Base-by-base conservation (phyloP, 2,329 filamentous ascomycete species). In the Plectosphaerella sp. region DNA sequence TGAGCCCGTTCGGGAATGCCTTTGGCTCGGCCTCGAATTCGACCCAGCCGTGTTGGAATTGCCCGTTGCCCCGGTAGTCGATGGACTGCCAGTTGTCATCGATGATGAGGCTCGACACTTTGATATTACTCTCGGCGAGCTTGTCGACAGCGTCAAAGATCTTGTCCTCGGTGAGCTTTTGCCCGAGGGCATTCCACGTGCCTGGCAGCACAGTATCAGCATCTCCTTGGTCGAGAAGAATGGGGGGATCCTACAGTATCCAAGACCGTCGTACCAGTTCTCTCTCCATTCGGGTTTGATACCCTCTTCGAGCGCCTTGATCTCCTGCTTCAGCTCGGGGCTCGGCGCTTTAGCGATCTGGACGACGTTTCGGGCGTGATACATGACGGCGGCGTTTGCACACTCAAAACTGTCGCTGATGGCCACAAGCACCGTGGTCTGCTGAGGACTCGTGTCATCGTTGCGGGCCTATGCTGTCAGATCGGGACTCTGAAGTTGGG, bases 51-150 rank as follows among this genome's bases (percentile, higher is more conserved):
- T 80, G 71, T 48, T 81, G 77, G 56, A 79, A 83, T 56, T 82
- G 78, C 16, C 75, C 73, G 5, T 74, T 63, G 1, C 76, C 76
- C 22, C 64, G 60, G 28, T 76, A 70, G 57, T 81, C 83, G 46
- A 96, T 78, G 9, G 87, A 83, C 68, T 96, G 92, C 94, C 94
- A 99, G 61, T 95, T 96, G 64, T 99, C 94, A 61, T 99, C 94
- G 56, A 99, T 96, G 55, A 97, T 96, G 2, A 99, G 76, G 62
- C 86, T 96, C 1, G 84, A 86, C 45, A 97, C 79, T 42, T 87
- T 84, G 62, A 99, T 89, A 1, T 86, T 80, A 52, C 88, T 79
- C 28, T 83, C 74, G 5, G 85, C 79, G 11, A 99, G 73, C 2
- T 80, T 77, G 53, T 91, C 83, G 1, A 97, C 74, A 1, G 92